Evolutionary conservation across 2,329 filamentous ascomycete genomes (phyloP), one percentile per base, ranked within the genome.

Genomic region (Fusarium caatingaense): DNA sequence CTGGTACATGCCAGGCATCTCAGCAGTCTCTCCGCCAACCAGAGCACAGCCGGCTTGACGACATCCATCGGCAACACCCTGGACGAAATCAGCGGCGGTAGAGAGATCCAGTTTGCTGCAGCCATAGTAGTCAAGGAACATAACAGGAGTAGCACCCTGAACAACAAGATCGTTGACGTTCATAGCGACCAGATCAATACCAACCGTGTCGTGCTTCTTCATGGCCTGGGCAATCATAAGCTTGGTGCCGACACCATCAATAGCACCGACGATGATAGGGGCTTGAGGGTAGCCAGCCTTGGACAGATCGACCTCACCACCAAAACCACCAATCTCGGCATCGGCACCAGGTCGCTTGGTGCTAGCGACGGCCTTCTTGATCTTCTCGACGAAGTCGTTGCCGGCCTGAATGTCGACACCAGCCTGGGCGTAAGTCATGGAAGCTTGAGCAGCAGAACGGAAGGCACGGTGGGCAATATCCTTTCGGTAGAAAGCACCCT

Each of bases 81-180:
- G 89, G 42, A 99, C 92, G 77, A 99, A 98, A n/a, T 89, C 87
- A 13, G 92, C 90, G 1, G 94, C 93, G 7, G 89, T 89, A 40
- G 89, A 85, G 11, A 95, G 88, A 72, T 97, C 89, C 23, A 99
- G 88, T 79, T 91, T 92, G 80, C 93, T 94, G 86, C 94, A 98
- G 66, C 94, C 95, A 82, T 97, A 98, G 87, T 97, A 98, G 84
- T 99, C 96, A 68, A 98, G 90, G 87, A 99, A 98, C 86, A 96
- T 96, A 70, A 98, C 86, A 4, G 96, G 94, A 73, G 96, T 93
- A 15, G 96, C 96, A 57, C 96, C 96, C 83, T 98, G 94, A 11
- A 98, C 96, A 54, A 99, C 91, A 0, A 99, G 87, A 77, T 99
- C 96, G 80, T 99, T 99, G 78, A 98, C 96, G 80, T 98, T 98